Conservation (phyloP, 139 green algal genomes). For the Diplosphaera chodatii region DNA sequence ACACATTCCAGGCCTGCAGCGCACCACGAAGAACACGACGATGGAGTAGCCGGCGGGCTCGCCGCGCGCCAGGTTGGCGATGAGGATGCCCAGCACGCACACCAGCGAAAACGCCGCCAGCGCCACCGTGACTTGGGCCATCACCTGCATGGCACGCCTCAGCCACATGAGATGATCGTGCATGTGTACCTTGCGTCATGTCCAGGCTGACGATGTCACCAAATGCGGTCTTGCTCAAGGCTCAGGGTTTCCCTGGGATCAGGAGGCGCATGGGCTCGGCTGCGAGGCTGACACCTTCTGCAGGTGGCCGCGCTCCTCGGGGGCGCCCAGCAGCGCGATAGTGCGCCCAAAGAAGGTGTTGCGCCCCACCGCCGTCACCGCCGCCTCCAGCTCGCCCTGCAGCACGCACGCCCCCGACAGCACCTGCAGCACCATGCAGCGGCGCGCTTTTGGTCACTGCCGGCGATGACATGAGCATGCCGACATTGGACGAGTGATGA, state of each 20-base stretch:
- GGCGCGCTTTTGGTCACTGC: too few relatives aligned
- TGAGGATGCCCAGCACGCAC: constrained; percentile 17
- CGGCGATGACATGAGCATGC: too few relatives aligned
- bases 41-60: constrained; percentile 10
- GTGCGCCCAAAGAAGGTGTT: constrained; percentile 51
- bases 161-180: too few relatives aligned
- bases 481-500: too few relatives aligned
- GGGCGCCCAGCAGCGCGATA: constrained; percentile 21
- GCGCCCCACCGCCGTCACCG: constrained; percentile 19
- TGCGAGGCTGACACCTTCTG: constrained; percentile 24
- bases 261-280: too few relatives aligned
- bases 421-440: constrained; percentile 1
- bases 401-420: constrained; percentile 37
- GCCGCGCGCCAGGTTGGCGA: constrained; percentile 7
- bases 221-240: too few relatives aligned
- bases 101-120: constrained; percentile 11
- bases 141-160: too few relatives aligned
- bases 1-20: too few relatives aligned
- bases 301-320: constrained; percentile 29
- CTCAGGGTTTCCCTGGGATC: too few relatives aligned
- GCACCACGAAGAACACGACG: constrained; percentile 16
- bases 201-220: too few relatives aligned
- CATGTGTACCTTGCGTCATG: too few relatives aligned
- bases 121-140: constrained; percentile 4
- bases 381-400: constrained; percentile 36